Evolutionary conservation across 352 stramenopile species (phyloP), one percentile per base, ranked within the genome.

Genomic region (Bremia lactucae): DNA sequence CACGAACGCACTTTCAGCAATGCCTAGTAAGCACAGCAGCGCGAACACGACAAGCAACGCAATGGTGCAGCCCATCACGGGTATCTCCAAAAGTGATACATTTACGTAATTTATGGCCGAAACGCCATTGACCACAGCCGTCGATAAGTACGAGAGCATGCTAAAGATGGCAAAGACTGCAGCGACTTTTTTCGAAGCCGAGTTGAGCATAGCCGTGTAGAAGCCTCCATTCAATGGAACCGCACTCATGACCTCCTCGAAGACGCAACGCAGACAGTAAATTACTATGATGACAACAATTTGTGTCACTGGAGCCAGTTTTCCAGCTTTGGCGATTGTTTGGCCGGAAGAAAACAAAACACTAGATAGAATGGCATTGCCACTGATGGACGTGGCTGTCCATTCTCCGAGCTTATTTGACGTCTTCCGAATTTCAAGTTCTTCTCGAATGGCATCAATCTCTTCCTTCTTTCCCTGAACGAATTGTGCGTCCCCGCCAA

Each of bases 141-240:
- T 96, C 1, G 84, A 83, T 19, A 95, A 55, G 62, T 96, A 96
- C n/a, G 79, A 87, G 24, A 96, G 65, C 38, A 96, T 78, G 23
- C 75, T 74, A 35, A 96, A 78, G 2, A 72, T 67, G 2, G 83
- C 83, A 9, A 76, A 85, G 11, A 90, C 52, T 1, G 80, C 77
- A 14, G 86, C 86, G n/a, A 89, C 53, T 39, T 78, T 72, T 59
- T 96, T 96, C 6, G 62, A 79, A 15, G 81, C 93, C 8, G 80
- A 87, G 55, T 96, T 95, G 19, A 96, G 59, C 35, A 96, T 74
- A 14, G 85, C 74, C 49, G 90, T 96, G 59, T 95, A 96, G 18
- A 81, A 84, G n/a, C 86, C 86, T 19, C 86, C 86, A 53, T 96
- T 95, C 43, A 93, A 66, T 3, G 83, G 83, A 10, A 96, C 69